Base-by-base conservation (phyloP, 176 grass and related monocot genomes). In the Oryza meyeriana region DNA sequence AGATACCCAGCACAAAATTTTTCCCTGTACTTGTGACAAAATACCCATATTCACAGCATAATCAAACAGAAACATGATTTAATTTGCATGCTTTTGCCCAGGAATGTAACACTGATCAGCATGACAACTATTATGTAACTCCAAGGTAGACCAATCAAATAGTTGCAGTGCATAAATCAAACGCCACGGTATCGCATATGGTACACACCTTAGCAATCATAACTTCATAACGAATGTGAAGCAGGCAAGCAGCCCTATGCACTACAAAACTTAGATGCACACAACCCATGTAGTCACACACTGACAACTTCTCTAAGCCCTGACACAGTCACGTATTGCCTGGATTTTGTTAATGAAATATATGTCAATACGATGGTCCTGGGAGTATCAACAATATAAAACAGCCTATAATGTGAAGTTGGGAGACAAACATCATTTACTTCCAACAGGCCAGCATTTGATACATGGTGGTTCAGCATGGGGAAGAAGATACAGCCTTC, bases 41-140 rank as follows among this genome's bases (percentile, higher is more conserved):
- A 28, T 40, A 72, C 6, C 42, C 48, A 33, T 17, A 20, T 6
- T 44, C 79, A 63, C 26, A 44, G 47, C 33, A 40, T 41, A 81
- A 55, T 9, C 8, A 28, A 42, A 81, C 22, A 28, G 50, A 69
- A 44, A 42, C 0, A 42, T 6, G 27, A 30, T 81, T 81, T 32
- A 42, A 26, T 61, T 31, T 32, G 34, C 50, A 72, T 72, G 14
- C 22, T 72, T 82, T 10, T 72, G 0, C 28, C 16, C 17, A 62
- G 39, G 36, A 33, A 32, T 63, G 30, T 30, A 41, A 26, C 79
- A 61, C 44, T 32, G 8, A 71, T 71, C 48, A 70, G 24, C 28
- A 82, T 72, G n/a, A 35, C 80, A 73, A 45, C 6, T 62, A 41
- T 45, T 48, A 61, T 31, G 36, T 29, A 20, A 52, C 79, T 41